phyloP scores from a whole-genome alignment of 2,329 filamentous ascomycete species.

The Delphinella strobiligena region DNA sequence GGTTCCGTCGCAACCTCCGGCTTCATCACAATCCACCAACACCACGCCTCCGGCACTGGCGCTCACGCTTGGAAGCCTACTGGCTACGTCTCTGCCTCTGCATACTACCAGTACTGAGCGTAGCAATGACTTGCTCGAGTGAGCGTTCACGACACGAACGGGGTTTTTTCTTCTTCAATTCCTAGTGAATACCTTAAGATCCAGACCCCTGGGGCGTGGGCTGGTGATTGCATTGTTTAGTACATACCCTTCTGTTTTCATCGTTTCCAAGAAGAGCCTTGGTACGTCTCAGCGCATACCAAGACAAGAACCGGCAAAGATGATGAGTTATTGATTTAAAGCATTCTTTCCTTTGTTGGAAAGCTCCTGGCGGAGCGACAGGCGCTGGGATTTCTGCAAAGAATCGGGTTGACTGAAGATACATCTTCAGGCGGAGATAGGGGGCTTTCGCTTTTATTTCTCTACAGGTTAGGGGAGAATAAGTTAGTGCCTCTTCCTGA shows the following conservation, averaged over 20 bases:
- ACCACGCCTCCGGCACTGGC: constrained; percentile 4
- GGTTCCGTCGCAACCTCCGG: constrained; percentile 14
- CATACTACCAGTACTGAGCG: background rate
- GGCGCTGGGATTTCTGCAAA: background rate
- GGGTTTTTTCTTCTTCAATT: background rate
- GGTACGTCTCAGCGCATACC: background rate
- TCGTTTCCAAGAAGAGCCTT: background rate
- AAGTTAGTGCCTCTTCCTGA: background rate
- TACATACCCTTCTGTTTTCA: background rate
- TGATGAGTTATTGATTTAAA: background rate
- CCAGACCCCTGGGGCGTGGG: background rate
- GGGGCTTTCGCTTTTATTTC: background rate
- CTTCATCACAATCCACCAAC: constrained; percentile 18
- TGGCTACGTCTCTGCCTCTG: no score
- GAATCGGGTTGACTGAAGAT: background rate
- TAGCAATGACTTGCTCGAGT: background rate
- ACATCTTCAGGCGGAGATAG: background rate
- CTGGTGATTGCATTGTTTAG: background rate
- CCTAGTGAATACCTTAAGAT: background rate
- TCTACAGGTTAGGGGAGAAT: background rate
- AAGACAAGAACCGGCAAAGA: background rate
- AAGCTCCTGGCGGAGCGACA: background rate
- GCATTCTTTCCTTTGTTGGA: background rate
- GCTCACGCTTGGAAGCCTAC: background rate
- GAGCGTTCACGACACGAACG: background rate